These are phyloP conservation scores for Cryoendolithus antarcticus DNA, from an alignment of 2,329 filamentous ascomycete species.

Conservation along the genomic window DNA sequence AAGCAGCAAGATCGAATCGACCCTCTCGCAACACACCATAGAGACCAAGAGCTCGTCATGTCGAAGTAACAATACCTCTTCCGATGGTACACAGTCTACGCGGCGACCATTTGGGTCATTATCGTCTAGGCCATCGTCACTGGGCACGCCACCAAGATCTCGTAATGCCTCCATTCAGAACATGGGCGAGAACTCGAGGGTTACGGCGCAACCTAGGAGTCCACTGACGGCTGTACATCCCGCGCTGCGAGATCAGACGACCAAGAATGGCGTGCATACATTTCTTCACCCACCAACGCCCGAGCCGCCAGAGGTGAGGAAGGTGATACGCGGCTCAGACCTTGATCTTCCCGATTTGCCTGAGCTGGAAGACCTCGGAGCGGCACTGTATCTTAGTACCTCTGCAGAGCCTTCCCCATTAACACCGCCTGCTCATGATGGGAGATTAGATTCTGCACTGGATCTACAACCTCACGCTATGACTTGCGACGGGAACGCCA, in stretches of 20 bases:
- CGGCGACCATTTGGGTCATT: conserved; percentile 4
- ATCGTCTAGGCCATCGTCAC: conserved; percentile 3
- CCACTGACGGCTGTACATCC: not conserved
- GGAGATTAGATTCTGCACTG: not conserved
- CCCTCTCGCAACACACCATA: conserved; percentile 1
- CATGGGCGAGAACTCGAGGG: conserved; percentile 1
- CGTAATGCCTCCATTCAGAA: conserved; percentile 2
- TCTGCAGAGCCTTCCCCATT: conserved; percentile 3
- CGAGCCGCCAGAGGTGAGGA: not conserved
- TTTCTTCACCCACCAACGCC: not conserved
- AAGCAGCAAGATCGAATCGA: conserved; percentile 1
- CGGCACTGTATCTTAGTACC: conserved; percentile 1
- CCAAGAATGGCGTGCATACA: not conserved
- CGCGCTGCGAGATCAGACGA: not conserved
- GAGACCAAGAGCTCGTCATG: not conserved
- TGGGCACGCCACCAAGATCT: conserved; percentile 1
- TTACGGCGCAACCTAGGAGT: not conserved
- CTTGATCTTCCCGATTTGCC: conserved; percentile 1
- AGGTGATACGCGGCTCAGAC: not conserved
- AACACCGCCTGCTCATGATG: conserved; percentile 3
- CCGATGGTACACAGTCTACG: conserved; percentile 2
- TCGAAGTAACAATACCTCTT: conserved; percentile 2
- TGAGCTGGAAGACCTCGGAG: conserved; percentile 4
- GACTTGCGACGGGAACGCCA: conserved; percentile 1
- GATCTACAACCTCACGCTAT: not conserved